phyloP scores from a whole-genome alignment of 2,329 filamentous ascomycete species.

The Alternaria triticina region DNA sequence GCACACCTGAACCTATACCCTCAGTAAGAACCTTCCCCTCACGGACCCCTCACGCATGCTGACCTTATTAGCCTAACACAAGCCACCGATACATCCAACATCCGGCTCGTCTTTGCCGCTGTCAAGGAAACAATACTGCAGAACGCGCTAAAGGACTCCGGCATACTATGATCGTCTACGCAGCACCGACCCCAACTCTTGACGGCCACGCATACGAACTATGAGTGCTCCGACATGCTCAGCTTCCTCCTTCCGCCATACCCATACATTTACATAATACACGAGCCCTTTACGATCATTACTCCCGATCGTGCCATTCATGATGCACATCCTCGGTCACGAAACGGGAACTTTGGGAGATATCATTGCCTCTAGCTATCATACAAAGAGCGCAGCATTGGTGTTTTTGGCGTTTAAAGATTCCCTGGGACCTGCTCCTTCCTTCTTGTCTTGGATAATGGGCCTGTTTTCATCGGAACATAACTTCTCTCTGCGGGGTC shows the following conservation, averaged over 20 bases:
- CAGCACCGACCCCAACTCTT: constrained; percentile 28
- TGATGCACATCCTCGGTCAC: constrained; percentile 41
- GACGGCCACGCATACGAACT: constrained; percentile 41
- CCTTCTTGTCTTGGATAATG: constrained; percentile 18
- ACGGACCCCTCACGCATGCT: constrained; percentile 12
- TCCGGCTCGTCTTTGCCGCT: constrained; percentile 94
- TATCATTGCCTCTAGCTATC: constrained; percentile 46
- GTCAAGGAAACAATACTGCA: constrained; percentile 99
- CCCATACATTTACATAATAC: constrained; percentile 41
- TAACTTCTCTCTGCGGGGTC: constrained; percentile 16
- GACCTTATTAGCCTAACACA: constrained; percentile 78
- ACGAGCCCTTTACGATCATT: constrained; percentile 44
- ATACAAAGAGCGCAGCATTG: constrained; percentile 46
- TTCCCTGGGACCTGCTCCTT: constrained; percentile 30
- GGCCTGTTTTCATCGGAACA: neutral
- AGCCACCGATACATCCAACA: constrained; percentile 98
- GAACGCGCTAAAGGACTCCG: constrained; percentile 97
- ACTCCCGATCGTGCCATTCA: constrained; percentile 35
- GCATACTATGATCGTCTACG: constrained; percentile 69
- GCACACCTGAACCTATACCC: constrained; percentile 96
- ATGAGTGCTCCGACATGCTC: constrained; percentile 10
- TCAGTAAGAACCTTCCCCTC: constrained; percentile 62
- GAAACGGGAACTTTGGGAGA: constrained; percentile 42
- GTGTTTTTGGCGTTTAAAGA: constrained; percentile 45
- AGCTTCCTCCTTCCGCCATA: constrained; percentile 13